Evolutionary conservation across 1,284 basidiomycete species (phyloP), one percentile per base, ranked within the genome.

Genomic region (Ceratobasidium sp.): DNA sequence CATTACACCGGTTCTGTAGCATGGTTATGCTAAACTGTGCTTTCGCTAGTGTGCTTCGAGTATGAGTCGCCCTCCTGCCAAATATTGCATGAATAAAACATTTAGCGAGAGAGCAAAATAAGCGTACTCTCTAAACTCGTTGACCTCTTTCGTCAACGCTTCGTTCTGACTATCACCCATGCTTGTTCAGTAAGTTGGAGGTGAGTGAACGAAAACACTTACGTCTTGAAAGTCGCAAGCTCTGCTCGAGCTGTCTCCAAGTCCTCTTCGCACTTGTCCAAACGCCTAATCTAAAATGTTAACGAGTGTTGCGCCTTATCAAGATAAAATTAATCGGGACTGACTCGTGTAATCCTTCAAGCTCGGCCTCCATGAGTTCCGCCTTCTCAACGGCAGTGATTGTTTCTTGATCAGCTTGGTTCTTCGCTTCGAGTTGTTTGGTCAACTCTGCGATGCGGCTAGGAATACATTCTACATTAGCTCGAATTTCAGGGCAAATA

Each of bases 301-400:
- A 38, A 32, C 20, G 29, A 22, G 31, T 45, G 6, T 27, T 13
- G 22, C 7, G 29, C 10, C 12, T 47, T 7, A n/a, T 27, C 6
- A 17, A 31, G 20, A 20, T 47, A 17, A 47, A 12, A 47, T 47
- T 8, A 20, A 20, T 17, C 17, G 35, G 5, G 20, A 40, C 50
- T 55, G 27, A 67, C 64, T 42, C 52, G 27, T 67, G 52, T 12
- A 67, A 20, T n/a, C 38, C 64, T 31, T 67, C 64, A 13, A 67
- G 64, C 20, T 67, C 64, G 12, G 64, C 64, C 31, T 67, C 64
- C 42, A 67, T 43, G 22, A 67, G 20, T 35, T 67, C 64, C 12
- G 64, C 64, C 29, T 67, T 67, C 12, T 67, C 64, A 31, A 67
- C 45, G 25, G 64, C 64, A 29, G 64, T 67, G 6, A 67, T 31